Evolutionary conservation across 108 stramenopile genomes (phyloP).

Genomic region (Stephanodiscus triporus): DNA sequence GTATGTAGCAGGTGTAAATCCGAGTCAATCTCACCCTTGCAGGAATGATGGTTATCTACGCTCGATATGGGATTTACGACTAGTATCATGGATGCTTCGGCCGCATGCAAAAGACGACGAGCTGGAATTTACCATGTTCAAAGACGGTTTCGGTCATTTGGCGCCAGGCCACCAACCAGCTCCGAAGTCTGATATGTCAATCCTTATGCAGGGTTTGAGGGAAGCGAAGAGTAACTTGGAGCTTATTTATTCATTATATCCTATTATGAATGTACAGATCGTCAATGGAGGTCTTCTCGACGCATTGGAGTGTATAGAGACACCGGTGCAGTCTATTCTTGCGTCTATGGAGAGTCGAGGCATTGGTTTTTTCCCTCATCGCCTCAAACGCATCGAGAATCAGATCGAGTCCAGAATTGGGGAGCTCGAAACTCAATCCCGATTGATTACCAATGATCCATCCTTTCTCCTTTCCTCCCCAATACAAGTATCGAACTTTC

Average conservation of each 20-base stretch:
- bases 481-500: conserved; percentile 53
- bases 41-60: conserved; percentile 22
- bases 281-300: conserved; percentile 23
- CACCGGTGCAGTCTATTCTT: conserved; percentile 47
- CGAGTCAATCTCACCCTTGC: background rate
- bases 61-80: conserved; percentile 48
- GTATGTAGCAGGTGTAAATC: conserved; percentile 12
- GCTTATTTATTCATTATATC: conserved; percentile 39
- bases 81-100: conserved; percentile 50
- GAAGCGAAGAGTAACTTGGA: conserved; percentile 34
- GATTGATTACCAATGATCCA: conserved; percentile 34
- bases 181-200: conserved; percentile 4
- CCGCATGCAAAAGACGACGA: conserved; percentile 37
- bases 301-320: conserved; percentile 45
- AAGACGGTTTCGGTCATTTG: conserved; percentile 45
- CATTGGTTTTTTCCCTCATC: conserved; percentile 42
- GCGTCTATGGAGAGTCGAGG: conserved; percentile 59
- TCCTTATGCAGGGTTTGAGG: conserved; percentile 29
- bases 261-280: conserved; percentile 34
- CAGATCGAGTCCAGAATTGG: conserved; percentile 34
- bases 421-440: conserved; percentile 30
- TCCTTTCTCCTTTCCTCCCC: conserved; percentile 55
- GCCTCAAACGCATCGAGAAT: conserved; percentile 28
- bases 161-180: conserved; percentile 5
- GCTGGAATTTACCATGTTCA: conserved; percentile 34